phyloP scores from a whole-genome alignment of 257 asterid genomes.

The Solanum raphanifolium region DNA sequence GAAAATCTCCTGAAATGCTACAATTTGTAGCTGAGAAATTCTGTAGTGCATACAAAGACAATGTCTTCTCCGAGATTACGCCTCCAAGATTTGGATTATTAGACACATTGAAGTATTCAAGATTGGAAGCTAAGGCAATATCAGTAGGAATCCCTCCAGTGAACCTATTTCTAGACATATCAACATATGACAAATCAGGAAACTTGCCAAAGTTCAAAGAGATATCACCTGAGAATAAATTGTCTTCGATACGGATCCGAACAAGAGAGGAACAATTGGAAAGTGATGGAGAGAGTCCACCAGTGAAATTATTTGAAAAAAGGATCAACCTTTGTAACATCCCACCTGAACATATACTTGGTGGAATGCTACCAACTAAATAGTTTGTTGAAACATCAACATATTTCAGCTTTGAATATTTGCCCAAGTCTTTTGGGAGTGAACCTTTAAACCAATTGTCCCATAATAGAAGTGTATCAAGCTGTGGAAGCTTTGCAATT shows the following conservation, averaged over 20 bases:
- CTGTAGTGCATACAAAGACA: slow-evolving; percentile 57
- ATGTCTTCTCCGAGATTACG: slow-evolving; percentile 32
- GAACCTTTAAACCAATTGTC: slow-evolving; percentile 74
- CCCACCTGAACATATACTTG: slow-evolving; percentile 57
- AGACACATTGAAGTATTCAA: slow-evolving; percentile 69
- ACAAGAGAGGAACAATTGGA: slow-evolving; percentile 75
- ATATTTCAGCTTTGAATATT: slow-evolving; percentile 47
- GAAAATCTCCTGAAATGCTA: slow-evolving; percentile 56
- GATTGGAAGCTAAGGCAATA: slow-evolving; percentile 35
- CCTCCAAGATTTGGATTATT: slow-evolving; percentile 76
- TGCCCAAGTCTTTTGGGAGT: slow-evolving; percentile 65
- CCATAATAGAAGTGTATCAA: slow-evolving; percentile 83
- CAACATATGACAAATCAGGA: slow-evolving; percentile 50
- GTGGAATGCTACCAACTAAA: slow-evolving; percentile 59
- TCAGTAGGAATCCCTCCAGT: slow-evolving; percentile 55
- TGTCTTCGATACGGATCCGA: slow-evolving; percentile 84
- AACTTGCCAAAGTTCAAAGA: slow-evolving; percentile 43
- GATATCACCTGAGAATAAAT: slow-evolving; percentile 68
- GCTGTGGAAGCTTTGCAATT: slow-evolving; percentile 63
- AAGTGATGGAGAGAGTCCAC: slow-evolving; percentile 64
- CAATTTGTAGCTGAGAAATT: slow-evolving; percentile 75
- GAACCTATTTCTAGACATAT: slow-evolving; percentile 69
- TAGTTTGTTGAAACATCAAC: slow-evolving; percentile 82
- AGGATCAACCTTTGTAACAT: slow-evolving; percentile 51
- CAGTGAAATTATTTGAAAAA: slow-evolving; percentile 74